Percentiles rank a stretch among this genome's conserved stretches.
Evolutionary conservation across 345 rosid genomes (phyloP).

Genomic region (Populus euphratica): DNA sequence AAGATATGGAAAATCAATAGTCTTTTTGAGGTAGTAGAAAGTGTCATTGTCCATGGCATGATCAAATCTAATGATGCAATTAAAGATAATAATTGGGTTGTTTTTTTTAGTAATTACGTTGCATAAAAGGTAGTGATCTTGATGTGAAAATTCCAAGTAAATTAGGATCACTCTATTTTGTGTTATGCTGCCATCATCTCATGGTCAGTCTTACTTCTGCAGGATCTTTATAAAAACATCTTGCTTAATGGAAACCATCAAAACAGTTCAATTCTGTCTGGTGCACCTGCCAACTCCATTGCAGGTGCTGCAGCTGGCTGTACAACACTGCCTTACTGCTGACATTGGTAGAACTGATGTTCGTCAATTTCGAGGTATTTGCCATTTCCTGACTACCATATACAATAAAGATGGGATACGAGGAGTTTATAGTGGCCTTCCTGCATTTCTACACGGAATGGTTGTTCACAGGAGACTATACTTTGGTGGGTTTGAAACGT

Average conservation of each 20-base stretch:
- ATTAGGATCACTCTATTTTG: background rate
- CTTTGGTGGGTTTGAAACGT: constrained; percentile 90
- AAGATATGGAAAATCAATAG: background rate
- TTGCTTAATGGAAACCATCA: constrained; percentile 50
- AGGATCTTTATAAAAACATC: constrained; percentile 78
- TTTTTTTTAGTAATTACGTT: background rate
- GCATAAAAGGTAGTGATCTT: background rate
- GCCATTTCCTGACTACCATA: constrained; percentile 76
- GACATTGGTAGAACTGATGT: constrained; percentile 68
- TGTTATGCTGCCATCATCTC: background rate
- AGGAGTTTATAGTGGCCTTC: constrained; percentile 88
- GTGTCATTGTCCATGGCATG: background rate
- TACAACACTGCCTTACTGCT: constrained; percentile 78
- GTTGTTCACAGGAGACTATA: constrained; percentile 78
- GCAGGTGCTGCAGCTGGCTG: constrained; percentile 97
- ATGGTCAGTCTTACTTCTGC: constrained; percentile 20
- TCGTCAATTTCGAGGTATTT: constrained; percentile 85
- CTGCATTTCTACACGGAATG: constrained; percentile 88
- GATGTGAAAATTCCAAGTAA: no score
- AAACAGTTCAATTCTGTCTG: constrained; percentile 49
- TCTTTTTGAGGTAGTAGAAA: background rate
- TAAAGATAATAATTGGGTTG: background rate
- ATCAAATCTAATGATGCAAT: background rate
- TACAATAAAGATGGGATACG: constrained; percentile 63
- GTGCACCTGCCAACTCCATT: constrained; percentile 74